Evolutionary conservation across 331 rosid genomes (phyloP), one percentile per base, ranked within the genome.

Genomic region (Saraca asoca): DNA sequence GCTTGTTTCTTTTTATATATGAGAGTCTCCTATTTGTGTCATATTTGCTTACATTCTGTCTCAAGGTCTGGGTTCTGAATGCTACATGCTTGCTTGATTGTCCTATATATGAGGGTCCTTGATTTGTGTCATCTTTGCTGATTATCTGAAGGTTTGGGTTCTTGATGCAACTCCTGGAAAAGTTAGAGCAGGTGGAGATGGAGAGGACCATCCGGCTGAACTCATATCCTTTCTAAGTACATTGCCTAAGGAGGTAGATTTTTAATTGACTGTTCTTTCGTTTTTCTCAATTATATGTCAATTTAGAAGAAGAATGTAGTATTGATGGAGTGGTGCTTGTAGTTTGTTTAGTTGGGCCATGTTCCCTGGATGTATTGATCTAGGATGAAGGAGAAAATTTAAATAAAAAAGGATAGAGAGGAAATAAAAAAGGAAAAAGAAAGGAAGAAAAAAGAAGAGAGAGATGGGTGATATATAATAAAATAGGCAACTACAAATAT

Each of bases 121-220:
- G 19, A 52, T 52, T 59, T 44, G 58, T 35, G 51, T 70, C 62
- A 34, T 54, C 65, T 63, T 73, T 70, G 13, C 24, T 41, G 18
- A 38, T 29, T 64, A 35, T 60, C 49, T 74, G 56, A 64, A 93
- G 98, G 96, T 87, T 15, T 93, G 98, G 98, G 74, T 83, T 78
- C 85, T 93, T 50, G 98, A 93, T 84, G 94, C 95, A 19, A 93
- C 91, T 37, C 98, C 96, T 7, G 96, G 98, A 72, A 87, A 73
- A 71, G 88, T 90, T 84, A 75, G 86, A 72, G 84, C 95, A 24
- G 95, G 95, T 70, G 91, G 95, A 74, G 86, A 87, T 70, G 98
- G 98, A 76, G 96, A 93, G 41, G 98, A 89, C 77, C 98, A 90
- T 83, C 98, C 96, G 18, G 91, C 78, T 70, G 91, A 87, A 74